These are phyloP conservation scores for Rhizopogon roseolus DNA, from an alignment of 768 basidiomycete genomes.

Conservation along the genomic window DNA sequence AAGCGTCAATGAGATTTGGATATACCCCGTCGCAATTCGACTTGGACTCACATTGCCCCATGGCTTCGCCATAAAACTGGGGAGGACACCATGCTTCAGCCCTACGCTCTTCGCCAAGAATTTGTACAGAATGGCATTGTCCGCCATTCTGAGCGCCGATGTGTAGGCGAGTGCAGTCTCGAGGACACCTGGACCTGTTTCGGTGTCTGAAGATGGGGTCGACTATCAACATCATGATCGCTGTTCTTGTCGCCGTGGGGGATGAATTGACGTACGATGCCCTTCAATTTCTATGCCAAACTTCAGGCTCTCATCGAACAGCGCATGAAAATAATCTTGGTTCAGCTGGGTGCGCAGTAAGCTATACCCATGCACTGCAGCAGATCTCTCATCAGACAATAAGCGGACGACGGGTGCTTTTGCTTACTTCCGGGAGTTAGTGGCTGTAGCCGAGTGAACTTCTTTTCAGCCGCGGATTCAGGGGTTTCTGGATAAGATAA, in stretches of 20 bases:
- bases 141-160: conserved; percentile 74
- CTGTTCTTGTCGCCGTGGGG: not conserved
- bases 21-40: not conserved
- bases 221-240: not conserved
- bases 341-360: conserved; percentile 88
- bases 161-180: conserved; percentile 89
- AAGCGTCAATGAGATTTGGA: conserved; percentile 5
- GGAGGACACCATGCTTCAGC: conserved; percentile 81
- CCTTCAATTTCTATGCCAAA: conserved; percentile 85
- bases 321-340: conserved; percentile 80
- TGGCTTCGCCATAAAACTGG: conserved; percentile 98
- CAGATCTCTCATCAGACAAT: not conserved
- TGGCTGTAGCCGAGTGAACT: conserved; percentile 67
- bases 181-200: conserved; percentile 86
- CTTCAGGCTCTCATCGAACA: conserved; percentile 69
- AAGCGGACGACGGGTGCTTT: not conserved
- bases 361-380: conserved; percentile 93
- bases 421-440: conserved; percentile 89
- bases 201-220: conserved; percentile 57
- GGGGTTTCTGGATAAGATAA: conserved; percentile 64
- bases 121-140: conserved; percentile 92
- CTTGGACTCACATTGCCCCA: conserved; percentile 73
- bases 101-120: conserved; percentile 89
- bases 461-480: conserved; percentile 68
- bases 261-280: conserved; percentile 55